Evolutionary conservation across 148 eudicot genomes (phyloP), one percentile per base, ranked within the genome.

Genomic region (Talinum fruticosum): DNA sequence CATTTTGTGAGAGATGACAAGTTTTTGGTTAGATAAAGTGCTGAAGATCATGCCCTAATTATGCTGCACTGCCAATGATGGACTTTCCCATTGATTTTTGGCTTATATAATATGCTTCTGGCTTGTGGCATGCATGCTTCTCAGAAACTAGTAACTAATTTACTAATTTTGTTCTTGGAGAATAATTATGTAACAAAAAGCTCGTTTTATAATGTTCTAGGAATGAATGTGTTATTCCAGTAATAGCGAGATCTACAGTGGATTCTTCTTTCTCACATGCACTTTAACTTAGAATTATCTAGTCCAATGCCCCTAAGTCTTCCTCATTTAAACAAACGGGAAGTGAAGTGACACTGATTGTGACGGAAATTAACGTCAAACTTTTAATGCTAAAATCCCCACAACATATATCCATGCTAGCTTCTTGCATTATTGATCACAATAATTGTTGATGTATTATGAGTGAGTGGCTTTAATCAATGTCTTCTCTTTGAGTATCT

Each of bases 161-260:
- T 75, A 76, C 79, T 59, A 67, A 76, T 81, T 14, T 65, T 65
- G 59, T 76, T 33, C 45, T 77, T 35, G 61, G n/a, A 73, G 73
- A 76, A 71, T 67, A 80, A 78, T 54, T 76, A 38, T 75, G 76
- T 71, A 64, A 80, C 47, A 80, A 33, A 74, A 75, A 67, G 74
- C 10, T 26, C 15, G 36, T 73, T 38, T 78, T 79, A 64, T 51
- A 73, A 79, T 73, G 73, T 66, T 75, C 78, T 69, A 44, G 35
- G 75, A 15, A 49, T 49, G 8, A 10, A 0, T 41, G 12, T 41
- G 47, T 0, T 41, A 41, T 8, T 41, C 12, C 14, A 41, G 47
- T 10, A 41, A 41, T 41, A 0, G 14, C 47, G 0, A 41, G 47
- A 41, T 41, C 12, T 8, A 41, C 13, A 41, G 2, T 8, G 13